Evolutionary conservation across 768 basidiomycete species (phyloP), one percentile per base, ranked within the genome.

Genomic region (Asterophora lycoperdoides): DNA sequence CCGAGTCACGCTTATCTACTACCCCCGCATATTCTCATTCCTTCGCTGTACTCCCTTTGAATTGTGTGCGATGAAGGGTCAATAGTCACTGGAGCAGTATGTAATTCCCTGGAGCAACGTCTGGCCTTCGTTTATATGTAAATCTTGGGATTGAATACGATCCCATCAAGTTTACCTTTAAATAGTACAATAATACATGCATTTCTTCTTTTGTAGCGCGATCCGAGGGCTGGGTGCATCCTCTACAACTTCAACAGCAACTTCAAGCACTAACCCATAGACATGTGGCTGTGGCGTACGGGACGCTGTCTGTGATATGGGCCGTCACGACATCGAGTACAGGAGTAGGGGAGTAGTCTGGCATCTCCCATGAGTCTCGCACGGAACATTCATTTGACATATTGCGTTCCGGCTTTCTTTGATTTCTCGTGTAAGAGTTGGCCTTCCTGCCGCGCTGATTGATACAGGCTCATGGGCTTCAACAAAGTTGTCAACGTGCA

Each of bases 401-500:
- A 64, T 49, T 70, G 68, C 8, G 60, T 59, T 14, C 66, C 67
- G 1, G 64, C 65, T 46, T 62, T 68, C 53, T 69, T 68, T 10
- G 65, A 65, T 36, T 51, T 56, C 41, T 69, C 67, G 46, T 67
- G 67, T 5, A 71, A 60, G 7, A 64, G 39, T 38, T 64, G 64
- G 6, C 45, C 41, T 39, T 65, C 63, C 28, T 68, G 54, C 8
- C 60, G 56, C 5, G 51, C 57, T 29, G 63, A 62, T 28, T 48
- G 51, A 53, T 66, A 62, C 41, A 63, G 55, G 35, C 6, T 29
- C 29, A 59, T 57, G 15, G 59, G 55, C 51, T 58, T 53, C n/a
- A n/a, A n/a, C n/a, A 11, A 68, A 60, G 9, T 45, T 46, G 4
- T 51, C 33, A 17, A 68, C 61, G 7, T 56, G 39, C 13, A 66